phyloP scores from a whole-genome alignment of 2,329 filamentous ascomycete species.

The Didymosphaeria variabile region DNA sequence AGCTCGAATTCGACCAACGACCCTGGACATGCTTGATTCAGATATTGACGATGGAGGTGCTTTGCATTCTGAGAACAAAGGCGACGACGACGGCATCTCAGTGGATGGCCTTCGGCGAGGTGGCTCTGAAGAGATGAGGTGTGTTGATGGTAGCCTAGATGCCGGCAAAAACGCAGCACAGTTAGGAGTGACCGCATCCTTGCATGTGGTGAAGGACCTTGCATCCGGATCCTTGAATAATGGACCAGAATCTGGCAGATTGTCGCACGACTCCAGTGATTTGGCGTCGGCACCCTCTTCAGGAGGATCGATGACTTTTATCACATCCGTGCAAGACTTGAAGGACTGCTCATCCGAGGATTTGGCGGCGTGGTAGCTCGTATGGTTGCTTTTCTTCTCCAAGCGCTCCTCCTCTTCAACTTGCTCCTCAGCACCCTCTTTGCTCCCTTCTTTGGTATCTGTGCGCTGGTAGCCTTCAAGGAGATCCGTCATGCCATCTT shows the following conservation, averaged over 20 bases:
- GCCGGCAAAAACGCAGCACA: conserved; percentile 28
- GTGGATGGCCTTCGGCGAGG: conserved; percentile 20
- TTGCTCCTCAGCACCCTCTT: conserved; percentile 2
- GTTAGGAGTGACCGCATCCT: conserved; percentile 32
- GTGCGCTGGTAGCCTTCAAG: conserved; percentile 43
- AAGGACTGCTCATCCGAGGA: conserved; percentile 46
- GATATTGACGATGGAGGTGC: conserved; percentile 18
- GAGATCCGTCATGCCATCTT: conserved; percentile 45
- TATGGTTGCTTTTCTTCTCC: conserved; percentile 33
- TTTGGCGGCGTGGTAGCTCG: conserved; percentile 37
- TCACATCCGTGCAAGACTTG: conserved; percentile 40
- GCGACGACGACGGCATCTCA: conserved; percentile 26
- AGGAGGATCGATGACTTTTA: conserved; percentile 18
- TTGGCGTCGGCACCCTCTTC: conserved; percentile 19
- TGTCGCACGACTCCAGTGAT: conserved; percentile 27
- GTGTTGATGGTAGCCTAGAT: conserved; percentile 23
- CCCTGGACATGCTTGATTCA: conserved; percentile 33
- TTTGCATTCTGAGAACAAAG: conserved; percentile 26
- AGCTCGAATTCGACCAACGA: conserved; percentile 24
- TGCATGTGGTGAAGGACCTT: conserved; percentile 34
- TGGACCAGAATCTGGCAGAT: conserved; percentile 19
- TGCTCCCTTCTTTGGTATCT: conserved; percentile 32
- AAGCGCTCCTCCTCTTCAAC: conserved; percentile 11
- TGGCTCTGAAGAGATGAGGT: conserved; percentile 15
- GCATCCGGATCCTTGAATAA: conserved; percentile 32